These are phyloP conservation scores for Penicillium carneum DNA, from an alignment of 2,329 filamentous ascomycete genomes.

Conservation along the genomic window DNA sequence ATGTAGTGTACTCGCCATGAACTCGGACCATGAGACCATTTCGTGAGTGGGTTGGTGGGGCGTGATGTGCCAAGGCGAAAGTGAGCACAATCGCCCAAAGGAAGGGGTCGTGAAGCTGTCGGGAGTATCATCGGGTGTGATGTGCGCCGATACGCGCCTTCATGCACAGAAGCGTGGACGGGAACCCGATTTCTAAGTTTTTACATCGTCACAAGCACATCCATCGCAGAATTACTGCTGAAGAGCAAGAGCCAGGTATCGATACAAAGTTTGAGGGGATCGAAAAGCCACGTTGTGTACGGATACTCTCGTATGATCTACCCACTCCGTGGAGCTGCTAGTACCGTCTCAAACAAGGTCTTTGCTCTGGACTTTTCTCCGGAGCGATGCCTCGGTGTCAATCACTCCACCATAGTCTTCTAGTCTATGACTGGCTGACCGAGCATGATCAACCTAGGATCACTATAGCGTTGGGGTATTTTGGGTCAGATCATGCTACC, in stretches of 20 bases:
- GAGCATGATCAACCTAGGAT: conserved; percentile 15
- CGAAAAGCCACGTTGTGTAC: conserved; percentile 28
- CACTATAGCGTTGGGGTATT: conserved; percentile 18
- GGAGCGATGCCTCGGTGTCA: conserved; percentile 1
- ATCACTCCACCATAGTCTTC: conserved; percentile 13
- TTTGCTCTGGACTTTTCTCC: conserved; percentile 10
- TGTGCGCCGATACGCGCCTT: conserved; percentile 29
- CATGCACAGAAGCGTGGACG: conserved; percentile 30
- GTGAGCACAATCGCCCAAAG: conserved; percentile 5
- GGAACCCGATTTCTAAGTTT: conserved; percentile 2
- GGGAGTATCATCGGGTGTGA: conserved; percentile 16
- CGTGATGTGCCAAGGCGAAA: conserved; percentile 8
- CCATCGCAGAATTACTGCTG: conserved; percentile 7
- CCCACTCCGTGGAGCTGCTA: conserved; percentile 4
- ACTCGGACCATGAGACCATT: background rate
- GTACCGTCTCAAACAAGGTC: conserved; percentile 3
- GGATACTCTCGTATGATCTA: conserved; percentile 9
- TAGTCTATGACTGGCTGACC: conserved; percentile 19
- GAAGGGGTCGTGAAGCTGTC: background rate
- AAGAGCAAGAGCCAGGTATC: background rate
- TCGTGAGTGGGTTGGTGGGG: background rate
- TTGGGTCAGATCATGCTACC: conserved; percentile 15
- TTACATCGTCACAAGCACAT: conserved; percentile 7
- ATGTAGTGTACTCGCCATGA: background rate
- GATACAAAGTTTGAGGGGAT: conserved; percentile 7